Evolutionary conservation across 148 eudicot species (phyloP), one percentile per base, ranked within the genome.

Genomic region (Vaccinium myrtillus): DNA sequence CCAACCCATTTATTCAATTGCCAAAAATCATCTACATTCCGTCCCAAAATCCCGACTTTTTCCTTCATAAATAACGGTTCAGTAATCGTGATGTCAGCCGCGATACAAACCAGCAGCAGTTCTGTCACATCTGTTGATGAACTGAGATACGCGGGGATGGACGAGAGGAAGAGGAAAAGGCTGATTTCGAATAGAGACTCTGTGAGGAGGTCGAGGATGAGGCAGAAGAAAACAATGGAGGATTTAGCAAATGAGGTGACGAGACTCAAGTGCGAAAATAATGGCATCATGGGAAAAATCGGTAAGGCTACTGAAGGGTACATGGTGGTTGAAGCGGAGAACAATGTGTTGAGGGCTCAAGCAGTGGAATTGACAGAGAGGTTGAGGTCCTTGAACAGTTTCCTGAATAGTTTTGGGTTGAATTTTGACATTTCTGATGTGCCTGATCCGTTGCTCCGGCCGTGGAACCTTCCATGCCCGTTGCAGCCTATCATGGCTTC

Each of bases 341-440:
- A 89, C 53, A 87, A 87, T 71, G 91, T 85, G 58, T 75, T 89
- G 86, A 87, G 89, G 70, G 89, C 91, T 76, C 91, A 85, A 69
- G 70, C 49, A 18, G 43, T 23, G 43, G 89, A 89, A 79, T 58
- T 89, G 84, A 76, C 82, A 30, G 89, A 83, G 51, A 86, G 87
- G 58, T 82, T 87, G 12, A 61, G 51, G 69, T 80, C 77, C 7
- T 53, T 83, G 71, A 85, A 82, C 63, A 6, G 77, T 23, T 49
- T 88, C 18, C 39, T 82, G 8, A 67, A 67, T 23, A 56, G 39
- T 5, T 67, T 55, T 59, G 89, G 83, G 8, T 27, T 89, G 8
- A 75, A 54, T 1, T 77, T 87, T 55, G 88, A 89, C 4, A 75
- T 50, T 76, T 82, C 71, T 15, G 84, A 76, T 19, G 49, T 87